Evolutionary conservation across 139 green algal species (phyloP).

Genomic region (Pseudopediastrum boryanum): DNA sequence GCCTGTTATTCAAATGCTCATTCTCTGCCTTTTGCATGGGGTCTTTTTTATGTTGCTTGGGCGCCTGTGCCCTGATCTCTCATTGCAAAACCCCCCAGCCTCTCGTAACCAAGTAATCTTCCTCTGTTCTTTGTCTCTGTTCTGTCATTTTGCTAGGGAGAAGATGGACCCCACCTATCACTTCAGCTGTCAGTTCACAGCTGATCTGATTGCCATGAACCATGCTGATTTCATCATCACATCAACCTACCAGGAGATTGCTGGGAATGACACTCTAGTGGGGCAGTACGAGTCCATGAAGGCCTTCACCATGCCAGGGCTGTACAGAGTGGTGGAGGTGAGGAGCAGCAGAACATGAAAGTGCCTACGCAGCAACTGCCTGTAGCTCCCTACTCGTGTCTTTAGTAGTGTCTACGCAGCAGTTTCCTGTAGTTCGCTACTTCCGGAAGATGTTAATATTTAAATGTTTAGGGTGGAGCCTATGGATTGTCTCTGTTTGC

Average conservation of each 20-base stretch:
- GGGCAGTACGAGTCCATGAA: conserved; percentile 84
- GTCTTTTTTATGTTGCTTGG: too few relatives aligned
- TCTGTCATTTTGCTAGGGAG: too few relatives aligned
- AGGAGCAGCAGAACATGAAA: not conserved
- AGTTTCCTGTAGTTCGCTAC: too few relatives aligned
- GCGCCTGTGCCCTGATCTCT: too few relatives aligned
- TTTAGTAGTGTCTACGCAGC: too few relatives aligned
- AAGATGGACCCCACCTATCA: conserved; percentile 71
- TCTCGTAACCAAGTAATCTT: not conserved
- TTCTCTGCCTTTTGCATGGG: too few relatives aligned
- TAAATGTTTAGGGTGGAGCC: too few relatives aligned
- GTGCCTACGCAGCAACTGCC: too few relatives aligned
- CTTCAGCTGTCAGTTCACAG: conserved; percentile 85
- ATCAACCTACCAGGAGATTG: conserved; percentile 83
- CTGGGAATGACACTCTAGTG: conserved; percentile 48
- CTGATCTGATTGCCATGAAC: conserved; percentile 88
- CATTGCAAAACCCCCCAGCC: not conserved
- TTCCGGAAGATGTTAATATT: too few relatives aligned
- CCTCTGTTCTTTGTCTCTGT: conserved; percentile 6
- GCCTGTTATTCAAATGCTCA: too few relatives aligned
- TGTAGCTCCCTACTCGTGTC: too few relatives aligned
- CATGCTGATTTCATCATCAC: conserved; percentile 84
- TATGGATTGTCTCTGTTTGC: too few relatives aligned
- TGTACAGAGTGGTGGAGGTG: conserved; percentile 66
- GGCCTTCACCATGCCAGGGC: conserved; percentile 80